A percentile compares a stretch with the other conserved stretches of the same genome.
These are phyloP conservation scores for Sungouiozyma ichnusensis DNA, from an alignment of 805 yeast species.

Conservation along the genomic window DNA sequence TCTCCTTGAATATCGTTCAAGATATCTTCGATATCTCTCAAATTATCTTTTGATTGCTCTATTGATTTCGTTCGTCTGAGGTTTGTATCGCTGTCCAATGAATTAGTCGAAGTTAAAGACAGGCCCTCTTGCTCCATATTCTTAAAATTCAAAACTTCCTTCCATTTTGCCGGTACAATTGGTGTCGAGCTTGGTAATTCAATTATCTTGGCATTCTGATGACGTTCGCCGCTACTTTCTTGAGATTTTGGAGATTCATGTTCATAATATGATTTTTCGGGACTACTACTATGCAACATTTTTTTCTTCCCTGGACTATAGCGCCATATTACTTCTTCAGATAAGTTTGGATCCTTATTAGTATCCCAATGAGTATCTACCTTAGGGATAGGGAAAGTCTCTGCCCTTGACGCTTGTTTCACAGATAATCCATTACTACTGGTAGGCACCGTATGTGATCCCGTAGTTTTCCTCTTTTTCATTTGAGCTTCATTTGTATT, in stretches of 20 bases:
- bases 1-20: conserved; percentile 21
- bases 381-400: neutral
- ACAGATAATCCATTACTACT: neutral
- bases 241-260: conserved; percentile 3
- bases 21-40: conserved; percentile 26
- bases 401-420: neutral
- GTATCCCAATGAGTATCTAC: neutral
- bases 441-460: neutral
- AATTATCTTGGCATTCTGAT: neutral
- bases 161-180: conserved; percentile 17
- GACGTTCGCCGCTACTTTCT: conserved; percentile 5
- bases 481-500: neutral
- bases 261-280: conserved; percentile 13
- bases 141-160: conserved; percentile 17
- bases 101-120: neutral
- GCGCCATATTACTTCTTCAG: conserved; percentile 27
- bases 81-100: neutral
- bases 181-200: conserved; percentile 24
- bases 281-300: conserved; percentile 10
- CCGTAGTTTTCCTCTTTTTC: neutral
- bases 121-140: neutral
- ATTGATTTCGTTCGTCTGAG: neutral
- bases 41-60: conserved; percentile 4
- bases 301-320: conserved; percentile 18
- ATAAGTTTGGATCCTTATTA: conserved; percentile 7